Evolutionary conservation across 768 basidiomycete genomes (phyloP), one percentile per base, ranked within the genome.

Genomic region (Leccinum sublutescens): DNA sequence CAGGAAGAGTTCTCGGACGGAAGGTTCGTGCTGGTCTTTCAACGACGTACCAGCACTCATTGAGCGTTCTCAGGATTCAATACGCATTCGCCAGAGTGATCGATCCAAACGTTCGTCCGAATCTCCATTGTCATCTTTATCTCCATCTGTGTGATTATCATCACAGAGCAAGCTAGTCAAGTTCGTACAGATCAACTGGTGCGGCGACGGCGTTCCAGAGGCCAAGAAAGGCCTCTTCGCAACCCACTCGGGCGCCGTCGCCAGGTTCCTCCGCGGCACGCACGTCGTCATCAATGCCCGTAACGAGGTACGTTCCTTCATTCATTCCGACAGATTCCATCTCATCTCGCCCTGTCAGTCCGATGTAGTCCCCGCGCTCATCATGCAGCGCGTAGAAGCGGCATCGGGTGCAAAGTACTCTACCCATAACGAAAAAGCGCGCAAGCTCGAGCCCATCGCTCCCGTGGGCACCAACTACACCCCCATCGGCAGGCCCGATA

Each of bases 111-210:
- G 93, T 95, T 65, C 56, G 85, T 71, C 2, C 38, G 33, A 34
- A 2, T 40, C 43, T 21, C 15, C 5, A 34, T 34, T 1, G 0
- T 33, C 2, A 17, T n/a, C 19, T n/a, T 2, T 25, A 5, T 25
- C 50, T 50, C 2, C 51, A 10, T 21, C 19, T 15, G 3, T 27
- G 0, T 15, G 1, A 4, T 25, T 17, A 25, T 25, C 17, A 27
- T 27, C 14, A 27, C 66, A 96, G 90, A 92, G 83, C 68, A 79
- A 88, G 61, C 81, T 98, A 2, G 80, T 88, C 49, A 98, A 97
- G 77, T 93, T 95, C 62, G 93, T 98, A 15, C 91, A 96, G 69
- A 89, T 98, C 74, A 93, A 94, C 67, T 97, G 96, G 95, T 94
- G 93, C 65, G 96, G 96, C 48, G 95, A 96, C 68, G 96, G 96